Conservation (phyloP, 371 early-diverging fungal species). For the Syncephalastrum sp. region DNA sequence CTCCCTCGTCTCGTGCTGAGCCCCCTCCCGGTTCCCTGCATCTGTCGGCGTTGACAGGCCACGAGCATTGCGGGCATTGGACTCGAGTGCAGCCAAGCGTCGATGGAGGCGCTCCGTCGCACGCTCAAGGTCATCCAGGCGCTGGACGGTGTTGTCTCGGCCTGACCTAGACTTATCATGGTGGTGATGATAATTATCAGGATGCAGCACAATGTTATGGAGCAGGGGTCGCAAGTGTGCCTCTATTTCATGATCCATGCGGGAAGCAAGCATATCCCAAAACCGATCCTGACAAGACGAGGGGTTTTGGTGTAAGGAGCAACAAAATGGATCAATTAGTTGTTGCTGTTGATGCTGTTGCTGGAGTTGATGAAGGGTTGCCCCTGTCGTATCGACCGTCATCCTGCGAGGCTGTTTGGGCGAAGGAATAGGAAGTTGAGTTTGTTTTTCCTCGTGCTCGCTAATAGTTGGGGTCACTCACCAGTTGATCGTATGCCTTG, state of each 20-base stretch:
- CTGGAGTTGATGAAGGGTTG: too few species aligned
- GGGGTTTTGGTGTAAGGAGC: too few species aligned
- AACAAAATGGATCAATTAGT: neutral
- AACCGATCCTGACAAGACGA: constrained; percentile 1
- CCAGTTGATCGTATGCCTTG: too few species aligned
- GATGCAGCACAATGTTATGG: neutral
- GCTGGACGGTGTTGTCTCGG: neutral
- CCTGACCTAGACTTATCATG: neutral
- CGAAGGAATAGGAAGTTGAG: too few species aligned
- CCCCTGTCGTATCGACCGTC: too few species aligned
- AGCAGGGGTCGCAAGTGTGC: neutral
- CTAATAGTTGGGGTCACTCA: too few species aligned
- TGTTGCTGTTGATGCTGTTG: too few species aligned
- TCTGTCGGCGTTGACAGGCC: neutral
- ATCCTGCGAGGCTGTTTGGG: too few species aligned
- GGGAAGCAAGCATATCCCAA: constrained; percentile 7
- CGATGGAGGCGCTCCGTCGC: constrained; percentile 7
- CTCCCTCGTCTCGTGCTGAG: neutral
- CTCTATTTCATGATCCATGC: constrained; percentile 6
- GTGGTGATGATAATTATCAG: neutral
- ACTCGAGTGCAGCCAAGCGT: constrained; percentile 6
- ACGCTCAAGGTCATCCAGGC: constrained; percentile 8
- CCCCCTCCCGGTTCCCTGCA: neutral
- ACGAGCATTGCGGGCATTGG: too few species aligned
- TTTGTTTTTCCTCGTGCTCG: too few species aligned